Evolutionary conservation across 306 rosid genomes (phyloP).

Genomic region (Senna siamea): DNA sequence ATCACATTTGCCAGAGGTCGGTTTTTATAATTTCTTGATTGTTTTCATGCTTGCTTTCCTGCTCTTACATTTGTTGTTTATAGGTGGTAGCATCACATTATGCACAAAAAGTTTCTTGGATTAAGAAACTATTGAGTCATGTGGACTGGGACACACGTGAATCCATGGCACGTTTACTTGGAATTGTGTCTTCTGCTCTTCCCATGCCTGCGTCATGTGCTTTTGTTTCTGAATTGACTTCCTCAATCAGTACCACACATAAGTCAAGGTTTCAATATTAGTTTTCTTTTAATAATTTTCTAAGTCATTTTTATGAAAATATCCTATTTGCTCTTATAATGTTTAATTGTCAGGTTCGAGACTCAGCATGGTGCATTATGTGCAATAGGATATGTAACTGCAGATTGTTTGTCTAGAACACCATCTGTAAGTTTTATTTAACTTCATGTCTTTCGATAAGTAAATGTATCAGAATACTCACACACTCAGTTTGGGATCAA

Average conservation of each 20-base stretch:
- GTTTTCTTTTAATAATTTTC: conserved; percentile 12
- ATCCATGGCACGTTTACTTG: conserved; percentile 90
- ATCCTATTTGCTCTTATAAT: conserved; percentile 33
- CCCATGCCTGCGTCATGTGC: conserved; percentile 54
- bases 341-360: conserved; percentile 72
- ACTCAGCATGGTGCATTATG: conserved; percentile 87
- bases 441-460: conserved; percentile 22
- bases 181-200: conserved; percentile 84
- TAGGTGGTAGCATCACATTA: conserved; percentile 78
- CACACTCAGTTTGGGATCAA: conserved; percentile 13
- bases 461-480: conserved; percentile 26
- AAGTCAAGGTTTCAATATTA: conserved; percentile 67
- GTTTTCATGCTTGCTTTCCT: conserved; percentile 38
- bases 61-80: conserved; percentile 45
- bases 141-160: conserved; percentile 91
- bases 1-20: conserved; percentile 82
- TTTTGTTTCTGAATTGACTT: conserved; percentile 64
- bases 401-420: conserved; percentile 72
- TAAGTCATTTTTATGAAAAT: not conserved
- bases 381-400: conserved; percentile 86
- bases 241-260: conserved; percentile 55
- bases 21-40: conserved; percentile 39
- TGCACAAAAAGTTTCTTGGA: conserved; percentile 72
- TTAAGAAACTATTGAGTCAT: conserved; percentile 79
- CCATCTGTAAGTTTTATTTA: conserved; percentile 62